Evolutionary conservation across 805 yeast species (phyloP).

Genomic region (Metschnikowia bowlesiae): DNA sequence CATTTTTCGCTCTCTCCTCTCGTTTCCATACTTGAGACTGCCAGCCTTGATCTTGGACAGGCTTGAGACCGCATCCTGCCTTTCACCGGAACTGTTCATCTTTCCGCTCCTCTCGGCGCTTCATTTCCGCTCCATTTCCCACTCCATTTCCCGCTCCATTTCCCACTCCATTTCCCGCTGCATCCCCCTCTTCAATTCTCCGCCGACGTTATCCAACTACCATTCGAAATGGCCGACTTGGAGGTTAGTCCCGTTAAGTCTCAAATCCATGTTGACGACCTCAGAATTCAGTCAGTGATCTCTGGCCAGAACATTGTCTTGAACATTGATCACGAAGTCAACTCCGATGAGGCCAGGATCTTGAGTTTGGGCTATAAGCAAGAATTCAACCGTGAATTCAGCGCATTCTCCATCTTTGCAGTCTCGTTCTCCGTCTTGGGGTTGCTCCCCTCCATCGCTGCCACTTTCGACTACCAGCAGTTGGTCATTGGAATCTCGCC

Average conservation of each 20-base stretch:
- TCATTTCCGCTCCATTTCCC: too few relatives aligned
- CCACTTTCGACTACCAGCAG: conserved; percentile 57
- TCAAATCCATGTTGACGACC: conserved; percentile 32
- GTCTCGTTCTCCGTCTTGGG: conserved; percentile 64
- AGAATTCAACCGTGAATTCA: conserved; percentile 57
- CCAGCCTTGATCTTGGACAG: not conserved
- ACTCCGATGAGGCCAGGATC: conserved; percentile 49
- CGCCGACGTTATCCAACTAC: not conserved
- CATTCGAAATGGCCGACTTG: conserved; percentile 3
- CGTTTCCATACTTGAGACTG: not conserved
- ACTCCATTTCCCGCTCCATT: not conserved
- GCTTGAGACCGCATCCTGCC: not conserved
- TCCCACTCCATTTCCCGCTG: not conserved
- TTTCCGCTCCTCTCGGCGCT: too few relatives aligned
- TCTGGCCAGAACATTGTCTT: conserved; percentile 37
- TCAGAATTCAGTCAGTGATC: conserved; percentile 33
- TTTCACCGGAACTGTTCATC: too few relatives aligned
- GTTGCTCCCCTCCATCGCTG: conserved; percentile 59
- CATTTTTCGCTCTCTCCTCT: too few relatives aligned
- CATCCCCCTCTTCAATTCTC: not conserved
- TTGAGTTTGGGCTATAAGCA: conserved; percentile 60
- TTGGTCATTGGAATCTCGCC: conserved; percentile 62
- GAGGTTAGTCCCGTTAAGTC: conserved; percentile 20
- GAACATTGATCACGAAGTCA: conserved; percentile 46
- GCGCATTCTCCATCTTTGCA: conserved; percentile 53